phyloP scores from a whole-genome alignment of 768 basidiomycete species.

The Mycena chlorophos region DNA sequence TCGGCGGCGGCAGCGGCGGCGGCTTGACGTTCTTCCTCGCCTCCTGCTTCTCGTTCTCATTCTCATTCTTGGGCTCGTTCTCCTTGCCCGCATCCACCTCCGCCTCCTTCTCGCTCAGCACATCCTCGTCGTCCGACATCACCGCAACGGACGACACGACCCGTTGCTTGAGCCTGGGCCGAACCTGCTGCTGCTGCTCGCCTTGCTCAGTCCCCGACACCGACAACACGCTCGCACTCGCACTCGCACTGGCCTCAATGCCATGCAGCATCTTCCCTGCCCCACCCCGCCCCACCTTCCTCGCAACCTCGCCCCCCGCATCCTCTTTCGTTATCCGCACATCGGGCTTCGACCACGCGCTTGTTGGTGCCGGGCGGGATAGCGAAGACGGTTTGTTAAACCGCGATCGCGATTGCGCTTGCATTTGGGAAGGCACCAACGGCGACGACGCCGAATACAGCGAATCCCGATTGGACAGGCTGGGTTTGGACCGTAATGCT shows the following conservation, averaged over 20 bases:
- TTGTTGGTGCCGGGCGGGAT: conserved; percentile 33
- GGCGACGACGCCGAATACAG: conserved; percentile 10
- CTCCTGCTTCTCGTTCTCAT: conserved; percentile 23
- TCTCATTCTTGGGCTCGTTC: conserved; percentile 23
- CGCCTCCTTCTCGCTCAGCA: conserved; percentile 39
- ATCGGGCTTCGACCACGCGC: conserved; percentile 58
- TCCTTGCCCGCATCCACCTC: conserved; percentile 43
- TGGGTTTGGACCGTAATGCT: conserved; percentile 56
- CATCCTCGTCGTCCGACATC: conserved; percentile 32
- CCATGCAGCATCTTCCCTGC: conserved; percentile 51
- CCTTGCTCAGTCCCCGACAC: no score
- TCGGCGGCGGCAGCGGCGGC: conserved; percentile 28
- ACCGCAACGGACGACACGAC: conserved; percentile 24
- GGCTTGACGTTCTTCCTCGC: no score
- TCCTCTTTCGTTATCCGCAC: conserved; percentile 52
- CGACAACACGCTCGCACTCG: no score
- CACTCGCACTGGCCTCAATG: no score
- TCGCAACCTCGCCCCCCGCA: conserved; percentile 50
- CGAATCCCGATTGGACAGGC: conserved; percentile 31
- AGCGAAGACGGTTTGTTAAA: conserved; percentile 14
- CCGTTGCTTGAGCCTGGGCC: conserved; percentile 15
- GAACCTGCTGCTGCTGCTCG: no score
- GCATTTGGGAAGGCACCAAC: conserved; percentile 15
- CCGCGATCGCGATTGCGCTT: conserved; percentile 24
- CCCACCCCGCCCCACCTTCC: conserved; percentile 36